Base-by-base conservation (phyloP, 2,329 filamentous ascomycete species). In the Penicillium aurantiogriseum region DNA sequence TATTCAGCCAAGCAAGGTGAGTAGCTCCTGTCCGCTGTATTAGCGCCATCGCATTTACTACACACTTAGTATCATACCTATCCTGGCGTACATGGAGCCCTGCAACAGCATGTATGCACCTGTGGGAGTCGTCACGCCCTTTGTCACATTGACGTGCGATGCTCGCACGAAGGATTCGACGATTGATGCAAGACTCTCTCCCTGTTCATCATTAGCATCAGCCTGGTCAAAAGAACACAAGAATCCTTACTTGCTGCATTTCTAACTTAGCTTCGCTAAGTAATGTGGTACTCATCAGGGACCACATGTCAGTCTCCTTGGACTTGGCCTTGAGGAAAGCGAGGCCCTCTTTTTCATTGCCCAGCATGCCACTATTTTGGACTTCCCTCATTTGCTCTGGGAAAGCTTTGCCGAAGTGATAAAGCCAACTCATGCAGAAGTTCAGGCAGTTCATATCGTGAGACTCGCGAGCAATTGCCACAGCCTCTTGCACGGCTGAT, bases 401-500 rank as follows among this genome's bases (percentile, higher is more conserved):
- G 66, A 93, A 92, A 0, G 90, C 86, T 68, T 91, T 90, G n/a
- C 88, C 89, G 66, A 97, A 95, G 70, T 97, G 91, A 68, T 95
- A 95, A 3, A 97, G 81, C 94, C 94, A 99, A 69, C 92, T 96
- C 60, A 99, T 84, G 33, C 92, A 90, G 75, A 96, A 97, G 73
- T 97, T 97, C 56, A 99, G 81, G 70, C 94, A 97, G 4, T 85
- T 87, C 80, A 91, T 90, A 70, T 99, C 94, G 63, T 92, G 88
- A 65, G 95, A 96, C 74, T 97, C 94, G 60, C 93, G 82, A 0
- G 94, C 94, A n/a, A 92, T 96, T 0, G 92, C 88, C 35, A 99
- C 92, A 0, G 93, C 92, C 73, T 97, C 94, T 43, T 96, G 87
- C 87, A 99, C 96, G 13, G 93, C 90, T 11, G 91, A 85, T n/a